phyloP scores from a whole-genome alignment of 768 basidiomycete species.

The Ramaria sp. region DNA sequence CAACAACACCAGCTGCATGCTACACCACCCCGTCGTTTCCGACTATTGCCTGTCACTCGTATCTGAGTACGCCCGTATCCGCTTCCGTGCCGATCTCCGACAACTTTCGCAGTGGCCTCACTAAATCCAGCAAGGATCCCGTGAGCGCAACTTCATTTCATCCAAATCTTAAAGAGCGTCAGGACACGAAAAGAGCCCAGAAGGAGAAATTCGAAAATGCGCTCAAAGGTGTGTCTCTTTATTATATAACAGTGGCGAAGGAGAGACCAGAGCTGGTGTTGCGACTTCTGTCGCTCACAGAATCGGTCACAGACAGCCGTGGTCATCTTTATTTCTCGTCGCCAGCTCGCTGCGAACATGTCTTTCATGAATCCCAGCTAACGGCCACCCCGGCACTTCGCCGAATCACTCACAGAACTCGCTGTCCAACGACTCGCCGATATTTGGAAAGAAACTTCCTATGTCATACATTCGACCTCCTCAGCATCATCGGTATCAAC shows the following conservation, averaged over 20 bases:
- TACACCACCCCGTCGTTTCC: constrained; percentile 28
- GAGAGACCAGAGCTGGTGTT: neutral
- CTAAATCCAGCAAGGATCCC: constrained; percentile 22
- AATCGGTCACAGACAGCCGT: neutral
- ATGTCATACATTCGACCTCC: constrained; percentile 41
- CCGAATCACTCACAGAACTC: constrained; percentile 3
- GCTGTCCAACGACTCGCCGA: constrained; percentile 51
- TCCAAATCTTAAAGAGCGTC: constrained; percentile 30
- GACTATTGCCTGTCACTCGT: constrained; percentile 23
- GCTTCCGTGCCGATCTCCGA: constrained; percentile 34
- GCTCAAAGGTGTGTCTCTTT: constrained; percentile 5
- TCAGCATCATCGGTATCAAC: constrained; percentile 28
- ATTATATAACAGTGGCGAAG: neutral
- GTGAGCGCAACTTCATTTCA: constrained; percentile 20
- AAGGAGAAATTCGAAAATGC: constrained; percentile 25
- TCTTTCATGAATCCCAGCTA: constrained; percentile 1
- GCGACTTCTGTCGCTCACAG: constrained; percentile 3
- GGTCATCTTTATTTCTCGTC: neutral
- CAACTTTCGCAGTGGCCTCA: constrained; percentile 21
- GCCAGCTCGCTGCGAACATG: neutral
- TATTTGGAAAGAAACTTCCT: constrained; percentile 55
- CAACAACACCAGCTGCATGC: constrained; percentile 14
- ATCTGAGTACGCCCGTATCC: constrained; percentile 50
- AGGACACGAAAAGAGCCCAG: constrained; percentile 7
- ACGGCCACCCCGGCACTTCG: neutral